Base-by-base conservation (phyloP, 768 basidiomycete genomes). In the Cystobasidium onofrii region DNA sequence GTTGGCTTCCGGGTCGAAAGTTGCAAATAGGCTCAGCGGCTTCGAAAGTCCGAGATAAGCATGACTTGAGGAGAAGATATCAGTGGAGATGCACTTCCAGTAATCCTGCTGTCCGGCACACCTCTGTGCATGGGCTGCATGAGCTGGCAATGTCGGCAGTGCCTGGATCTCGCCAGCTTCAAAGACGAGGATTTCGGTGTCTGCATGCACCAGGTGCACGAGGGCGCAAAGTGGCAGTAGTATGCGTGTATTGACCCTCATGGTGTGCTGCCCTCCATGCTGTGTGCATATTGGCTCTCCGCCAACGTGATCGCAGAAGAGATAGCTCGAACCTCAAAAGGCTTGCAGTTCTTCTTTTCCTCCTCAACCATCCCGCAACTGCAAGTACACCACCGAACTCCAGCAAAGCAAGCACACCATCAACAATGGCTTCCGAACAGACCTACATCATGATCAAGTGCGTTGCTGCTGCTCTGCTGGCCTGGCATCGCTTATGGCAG, bases 361-460 rank as follows among this genome's bases (percentile, higher is more conserved):
- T 33, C 29, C 57, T 61, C 57, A 31, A 61, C 57, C 29, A 29
- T 18, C 57, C 4, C 36, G 17, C 9, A 50, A 12, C n/a, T 20
- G 18, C 46, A 50, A 7, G 20, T 7, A 9, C 23, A 39, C 15
- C 29, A 33, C 57, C 57, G n/a, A 55, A 23, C 29, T 9, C 57
- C 57, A 27, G 12, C 29, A 33, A 61, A 44, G 25, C 39, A 44
- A 46, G n/a, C 6, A 50, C 44, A 67, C 27, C 20, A 23, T n/a
- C 65, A 46, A 67, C 27, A 67, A 67, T 67, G 65, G 65, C 65
- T 50, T 33, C 65, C 36, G 65, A 67, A 29, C 65, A 52, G 41
- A 67, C 65, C 83, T 97, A 95, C 85, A 98, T 98, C 86, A 97
- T 97, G 95, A 87, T 98, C 89, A 99, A 97, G 92, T 88, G 69